Conservation (phyloP, 371 early-diverging fungal genomes). For the Sporodiniella umbellata region DNA sequence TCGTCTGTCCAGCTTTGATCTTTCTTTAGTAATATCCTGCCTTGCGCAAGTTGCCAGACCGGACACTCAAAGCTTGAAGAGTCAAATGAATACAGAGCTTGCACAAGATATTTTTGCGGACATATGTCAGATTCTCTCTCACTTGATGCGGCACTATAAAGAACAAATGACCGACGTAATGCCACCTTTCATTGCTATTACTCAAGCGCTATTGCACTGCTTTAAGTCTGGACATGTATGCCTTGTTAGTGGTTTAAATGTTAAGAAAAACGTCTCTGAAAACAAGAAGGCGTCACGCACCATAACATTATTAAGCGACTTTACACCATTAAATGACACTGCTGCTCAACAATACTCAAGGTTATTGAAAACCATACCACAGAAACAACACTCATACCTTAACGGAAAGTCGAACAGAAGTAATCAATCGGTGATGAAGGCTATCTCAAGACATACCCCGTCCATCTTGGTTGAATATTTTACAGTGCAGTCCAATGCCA, state of each 20-base stretch:
- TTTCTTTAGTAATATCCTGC: constrained; percentile 34
- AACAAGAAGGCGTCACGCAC: constrained; percentile 4
- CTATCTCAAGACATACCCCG: constrained; percentile 69
- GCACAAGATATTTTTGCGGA: constrained; percentile 38
- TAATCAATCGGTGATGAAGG: constrained; percentile 23
- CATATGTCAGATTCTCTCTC: constrained; percentile 43
- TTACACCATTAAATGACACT: constrained; percentile 46
- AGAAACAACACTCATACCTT: constrained; percentile 10
- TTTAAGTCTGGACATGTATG: constrained; percentile 57
- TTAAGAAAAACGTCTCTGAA: neutral
- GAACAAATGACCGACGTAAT: constrained; percentile 45
- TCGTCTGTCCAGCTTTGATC: constrained; percentile 20
- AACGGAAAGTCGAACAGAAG: constrained; percentile 13
- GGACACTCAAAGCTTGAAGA: constrained; percentile 22
- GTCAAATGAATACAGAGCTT: constrained; percentile 8
- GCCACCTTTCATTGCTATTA: constrained; percentile 42
- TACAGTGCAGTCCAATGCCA: constrained; percentile 57
- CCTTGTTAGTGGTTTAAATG: constrained; percentile 27
- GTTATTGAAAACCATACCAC: constrained; percentile 44
- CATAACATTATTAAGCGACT: constrained; percentile 16
- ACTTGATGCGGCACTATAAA: constrained; percentile 42
- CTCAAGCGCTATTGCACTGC: constrained; percentile 52
- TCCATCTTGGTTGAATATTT: constrained; percentile 65
- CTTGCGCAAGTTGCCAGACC: constrained; percentile 31
- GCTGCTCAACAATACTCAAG: constrained; percentile 57